Evolutionary conservation across 2,329 filamentous ascomycete genomes (phyloP), one percentile per base, ranked within the genome.

Genomic region (Triangularia setosa): DNA sequence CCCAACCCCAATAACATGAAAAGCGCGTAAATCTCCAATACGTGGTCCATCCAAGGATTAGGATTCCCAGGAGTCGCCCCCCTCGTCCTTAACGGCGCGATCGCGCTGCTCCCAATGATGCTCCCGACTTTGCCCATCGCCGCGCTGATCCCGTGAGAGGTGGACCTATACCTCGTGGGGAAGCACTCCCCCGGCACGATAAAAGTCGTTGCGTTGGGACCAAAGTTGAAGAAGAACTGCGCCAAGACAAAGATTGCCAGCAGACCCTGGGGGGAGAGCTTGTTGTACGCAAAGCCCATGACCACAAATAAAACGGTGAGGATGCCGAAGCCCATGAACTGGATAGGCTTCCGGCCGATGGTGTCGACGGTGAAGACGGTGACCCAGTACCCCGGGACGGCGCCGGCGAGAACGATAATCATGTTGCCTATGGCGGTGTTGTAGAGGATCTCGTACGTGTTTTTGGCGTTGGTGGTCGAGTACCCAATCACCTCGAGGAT

Each of bases 381-480:
- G 16, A 92, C 84, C 90, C 90, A 93, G 80, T 93, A 93, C 14
- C 91, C 91, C 0, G 91, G 91, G 14, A 93, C 90, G 57, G 91
- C 89, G 64, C 90, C 91, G 3, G 91, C 90, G 65, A 90, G 86
- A 69, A 93, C 87, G 59, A 93, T 83, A 69, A 93, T 91, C 70
- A 93, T 78, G 78, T 94, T 93, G 9, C 91, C 91, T 21, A 92
- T 83, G 58, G 90, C 89, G 7, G 87, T 91, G 77, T 90, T 91
- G 80, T 87, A 88, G 67, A 92, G 82, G 73, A 81, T 83, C 69
- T 91, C 75, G 78, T 93, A 93, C 28, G 90, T 85, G 67, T 83
- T 86, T 62, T 72, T 73, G 44, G 76, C 75, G 67, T 72, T 68
- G 8, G 79, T 81, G 33, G 82, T 83, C 21, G 87, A 87, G 78